Evolutionary conservation across 352 stramenopile species (phyloP).

Genomic region (Phytophthora idaei): DNA sequence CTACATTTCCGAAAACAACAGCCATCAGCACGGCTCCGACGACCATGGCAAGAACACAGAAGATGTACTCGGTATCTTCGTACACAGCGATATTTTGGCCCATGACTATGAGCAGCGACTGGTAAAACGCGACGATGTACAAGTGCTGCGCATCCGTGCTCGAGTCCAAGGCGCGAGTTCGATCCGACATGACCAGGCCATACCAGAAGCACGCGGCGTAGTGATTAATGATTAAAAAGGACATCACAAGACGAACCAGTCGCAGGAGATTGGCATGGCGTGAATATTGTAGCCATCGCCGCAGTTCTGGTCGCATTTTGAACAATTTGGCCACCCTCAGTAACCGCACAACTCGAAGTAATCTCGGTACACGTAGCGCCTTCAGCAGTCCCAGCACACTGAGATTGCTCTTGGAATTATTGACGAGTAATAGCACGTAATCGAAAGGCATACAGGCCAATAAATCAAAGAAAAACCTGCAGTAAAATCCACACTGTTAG

Average conservation of each 20-base stretch:
- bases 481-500: background rate
- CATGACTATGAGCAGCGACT: constrained; percentile 76
- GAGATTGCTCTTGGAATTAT: constrained; percentile 53
- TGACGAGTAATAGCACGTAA: constrained; percentile 58
- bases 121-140: constrained; percentile 76
- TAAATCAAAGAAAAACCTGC: constrained; percentile 79
- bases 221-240: constrained; percentile 80
- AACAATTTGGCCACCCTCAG: constrained; percentile 76
- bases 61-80: constrained; percentile 75
- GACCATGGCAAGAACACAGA: constrained; percentile 74
- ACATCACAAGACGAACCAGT: constrained; percentile 66
- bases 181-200: constrained; percentile 59
- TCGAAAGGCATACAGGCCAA: constrained; percentile 82
- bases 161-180: constrained; percentile 43
- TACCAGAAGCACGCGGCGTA: constrained; percentile 85
- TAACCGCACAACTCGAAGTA: constrained; percentile 73
- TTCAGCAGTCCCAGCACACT: constrained; percentile 76
- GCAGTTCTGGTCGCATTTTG: constrained; percentile 72
- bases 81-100: constrained; percentile 77
- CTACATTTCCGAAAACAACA: constrained; percentile 88
- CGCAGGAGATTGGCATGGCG: constrained; percentile 78
- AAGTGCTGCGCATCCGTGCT: constrained; percentile 41
- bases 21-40: constrained; percentile 82
- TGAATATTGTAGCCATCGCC: constrained; percentile 84
- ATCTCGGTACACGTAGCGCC: constrained; percentile 62